Percentiles rank a stretch among this genome's conserved stretches.
Conservation (phyloP, 495 filamentous ascomycete genomes). For the Aspergillus diversus region DNA sequence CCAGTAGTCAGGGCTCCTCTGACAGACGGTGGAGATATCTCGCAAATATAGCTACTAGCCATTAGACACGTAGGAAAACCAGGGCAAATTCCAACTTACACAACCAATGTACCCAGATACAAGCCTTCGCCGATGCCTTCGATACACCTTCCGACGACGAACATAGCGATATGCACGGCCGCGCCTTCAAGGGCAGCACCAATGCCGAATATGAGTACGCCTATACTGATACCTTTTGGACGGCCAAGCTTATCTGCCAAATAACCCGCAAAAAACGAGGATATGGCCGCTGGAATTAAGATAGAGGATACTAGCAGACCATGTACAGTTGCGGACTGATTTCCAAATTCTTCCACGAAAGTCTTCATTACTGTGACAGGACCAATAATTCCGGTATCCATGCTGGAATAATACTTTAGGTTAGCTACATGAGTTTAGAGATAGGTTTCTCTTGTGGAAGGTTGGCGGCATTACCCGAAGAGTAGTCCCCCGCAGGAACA, state of each 20-base stretch:
- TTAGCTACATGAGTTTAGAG: neutral
- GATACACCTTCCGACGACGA: slow-evolving; percentile 58
- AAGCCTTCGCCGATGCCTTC: slow-evolving; percentile 63
- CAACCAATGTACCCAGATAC: slow-evolving; percentile 58
- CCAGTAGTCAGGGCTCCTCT: slow-evolving; percentile 58
- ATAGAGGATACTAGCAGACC: slow-evolving; percentile 68
- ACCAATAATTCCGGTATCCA: slow-evolving; percentile 68
- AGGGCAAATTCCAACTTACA: slow-evolving; percentile 29
- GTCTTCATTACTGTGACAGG: slow-evolving; percentile 61
- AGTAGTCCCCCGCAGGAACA: slow-evolving; percentile 27
- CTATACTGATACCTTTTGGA: slow-evolving; percentile 55
- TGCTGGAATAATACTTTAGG: slow-evolving; percentile 26
- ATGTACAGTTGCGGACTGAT: slow-evolving; percentile 56
- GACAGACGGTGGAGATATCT: slow-evolving; percentile 58
- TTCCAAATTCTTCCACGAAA: slow-evolving; percentile 53
- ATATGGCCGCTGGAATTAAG: slow-evolving; percentile 62
- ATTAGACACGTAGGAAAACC: slow-evolving; percentile 4
- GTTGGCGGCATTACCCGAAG: slow-evolving; percentile 18
- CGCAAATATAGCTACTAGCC: slow-evolving; percentile 55
- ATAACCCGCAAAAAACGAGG: slow-evolving; percentile 64
- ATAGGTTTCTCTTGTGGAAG: neutral
- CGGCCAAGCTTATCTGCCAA: slow-evolving; percentile 63
- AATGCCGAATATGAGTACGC: slow-evolving; percentile 56
- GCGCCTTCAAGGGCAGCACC: slow-evolving; percentile 56
- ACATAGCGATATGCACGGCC: slow-evolving; percentile 52